phyloP scores from a whole-genome alignment of 345 rosid genomes.

The Salix koriyanagi region DNA sequence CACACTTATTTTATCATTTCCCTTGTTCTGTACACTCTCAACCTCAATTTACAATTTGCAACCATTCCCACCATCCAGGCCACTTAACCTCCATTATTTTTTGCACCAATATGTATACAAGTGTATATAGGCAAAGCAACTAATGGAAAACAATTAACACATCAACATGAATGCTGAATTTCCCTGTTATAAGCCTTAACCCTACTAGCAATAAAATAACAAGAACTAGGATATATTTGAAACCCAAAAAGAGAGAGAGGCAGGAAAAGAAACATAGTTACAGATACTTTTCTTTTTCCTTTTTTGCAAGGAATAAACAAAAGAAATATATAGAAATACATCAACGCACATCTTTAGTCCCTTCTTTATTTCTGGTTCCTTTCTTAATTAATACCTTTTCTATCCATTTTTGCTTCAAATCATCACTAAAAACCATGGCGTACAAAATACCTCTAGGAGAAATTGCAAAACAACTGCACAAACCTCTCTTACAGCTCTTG shows the following conservation, averaged over 20 bases:
- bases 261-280: background rate
- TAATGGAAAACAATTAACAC: background rate
- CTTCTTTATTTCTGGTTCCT: background rate
- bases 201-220: background rate
- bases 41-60: background rate
- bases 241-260: background rate
- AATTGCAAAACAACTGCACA: background rate
- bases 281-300: background rate
- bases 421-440: background rate
- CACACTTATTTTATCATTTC: background rate
- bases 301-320: background rate
- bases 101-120: background rate
- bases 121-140: background rate
- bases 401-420: background rate
- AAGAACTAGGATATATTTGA: background rate
- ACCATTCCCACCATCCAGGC: background rate
- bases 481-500: background rate
- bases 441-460: background rate
- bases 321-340: background rate
- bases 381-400: background rate
- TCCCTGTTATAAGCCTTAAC: no score
- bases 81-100: background rate
- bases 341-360: background rate
- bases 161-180: background rate
- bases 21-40: background rate